Evolutionary conservation across 2,329 filamentous ascomycete species (phyloP).

Genomic region (Fusarium denticulatum): DNA sequence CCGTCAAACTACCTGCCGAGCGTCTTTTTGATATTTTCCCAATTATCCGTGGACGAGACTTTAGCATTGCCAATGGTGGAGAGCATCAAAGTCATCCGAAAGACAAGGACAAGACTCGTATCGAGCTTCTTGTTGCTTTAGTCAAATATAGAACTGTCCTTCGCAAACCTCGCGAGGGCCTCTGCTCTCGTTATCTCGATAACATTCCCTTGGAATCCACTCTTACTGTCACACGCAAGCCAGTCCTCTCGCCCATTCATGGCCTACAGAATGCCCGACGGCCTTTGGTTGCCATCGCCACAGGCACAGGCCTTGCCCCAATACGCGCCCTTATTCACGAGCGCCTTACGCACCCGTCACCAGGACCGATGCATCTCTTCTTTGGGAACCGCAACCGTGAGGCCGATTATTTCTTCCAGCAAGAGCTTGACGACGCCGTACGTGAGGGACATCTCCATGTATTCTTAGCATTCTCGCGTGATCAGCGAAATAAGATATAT

Average conservation of each 20-base stretch:
- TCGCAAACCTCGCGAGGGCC: slow-evolving; percentile 82
- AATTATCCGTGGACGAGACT: slow-evolving; percentile 85
- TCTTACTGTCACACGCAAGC: slow-evolving; percentile 69
- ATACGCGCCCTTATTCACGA: slow-evolving; percentile 84
- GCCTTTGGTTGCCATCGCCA: slow-evolving; percentile 81
- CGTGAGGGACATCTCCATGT: slow-evolving; percentile 44
- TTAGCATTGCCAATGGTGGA: slow-evolving; percentile 87
- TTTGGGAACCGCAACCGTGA: slow-evolving; percentile 82
- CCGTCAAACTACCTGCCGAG: slow-evolving; percentile 81
- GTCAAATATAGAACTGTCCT: slow-evolving; percentile 93
- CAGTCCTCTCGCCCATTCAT: slow-evolving; percentile 55
- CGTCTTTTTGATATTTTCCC: slow-evolving; percentile 80
- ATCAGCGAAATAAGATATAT: slow-evolving; percentile 61
- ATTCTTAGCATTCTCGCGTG: slow-evolving; percentile 60
- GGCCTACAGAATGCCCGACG: slow-evolving; percentile 49
- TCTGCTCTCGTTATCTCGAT: slow-evolving; percentile 89
- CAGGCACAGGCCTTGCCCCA: slow-evolving; percentile 88
- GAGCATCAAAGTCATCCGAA: slow-evolving; percentile 46
- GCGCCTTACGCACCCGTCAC: slow-evolving; percentile 54
- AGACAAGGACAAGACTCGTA: slow-evolving; percentile 50
- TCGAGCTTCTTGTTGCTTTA: slow-evolving; percentile 84
- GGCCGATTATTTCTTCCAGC: slow-evolving; percentile 82
- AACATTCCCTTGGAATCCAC: slow-evolving; percentile 66
- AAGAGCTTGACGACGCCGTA: slow-evolving; percentile 71
- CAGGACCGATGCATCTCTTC: slow-evolving; percentile 69